Conservation (phyloP, 352 stramenopile species). For the Sclerospora graminicola region DNA sequence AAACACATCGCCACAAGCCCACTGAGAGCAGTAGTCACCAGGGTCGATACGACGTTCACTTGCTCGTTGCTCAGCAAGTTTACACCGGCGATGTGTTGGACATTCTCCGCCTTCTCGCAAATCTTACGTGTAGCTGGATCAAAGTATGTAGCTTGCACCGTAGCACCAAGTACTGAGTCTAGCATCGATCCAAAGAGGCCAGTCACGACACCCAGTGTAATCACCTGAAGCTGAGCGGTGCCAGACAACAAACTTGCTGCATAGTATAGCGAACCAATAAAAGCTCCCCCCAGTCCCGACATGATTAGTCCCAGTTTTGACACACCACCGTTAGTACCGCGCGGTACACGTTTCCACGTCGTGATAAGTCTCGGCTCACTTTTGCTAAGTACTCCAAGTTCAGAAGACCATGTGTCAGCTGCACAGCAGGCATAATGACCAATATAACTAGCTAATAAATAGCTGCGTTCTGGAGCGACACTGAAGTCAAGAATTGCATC, state of each 20-base stretch:
- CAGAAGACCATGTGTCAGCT: constrained; percentile 92
- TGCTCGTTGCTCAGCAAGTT: constrained; percentile 61
- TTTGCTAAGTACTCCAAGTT: constrained; percentile 87
- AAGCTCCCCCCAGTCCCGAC: constrained; percentile 74
- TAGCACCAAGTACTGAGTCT: constrained; percentile 79
- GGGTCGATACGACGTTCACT: constrained; percentile 60
- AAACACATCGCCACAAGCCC: constrained; percentile 28
- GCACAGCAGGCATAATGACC: constrained; percentile 90
- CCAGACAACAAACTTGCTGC: constrained; percentile 23
- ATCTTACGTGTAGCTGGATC: constrained; percentile 44
- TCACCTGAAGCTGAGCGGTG: constrained; percentile 34
- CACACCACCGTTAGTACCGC: constrained; percentile 92
- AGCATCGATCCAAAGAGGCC: constrained; percentile 70
- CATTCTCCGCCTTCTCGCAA: constrained; percentile 26
- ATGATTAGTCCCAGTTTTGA: constrained; percentile 71
- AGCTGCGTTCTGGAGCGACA: constrained; percentile 21
- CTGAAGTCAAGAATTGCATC: constrained; percentile 32
- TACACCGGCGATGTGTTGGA: constrained; percentile 17
- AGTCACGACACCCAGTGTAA: constrained; percentile 41
- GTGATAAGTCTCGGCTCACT: constrained; percentile 83
- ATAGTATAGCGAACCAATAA: constrained; percentile 80
- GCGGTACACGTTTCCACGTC: constrained; percentile 59
- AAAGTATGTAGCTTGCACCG: constrained; percentile 70
- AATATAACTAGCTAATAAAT: constrained; percentile 70
- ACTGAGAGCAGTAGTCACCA: constrained; percentile 42